phyloP scores from a whole-genome alignment of 1,139 yeast genomes.

The Suhomyces yuchorum region DNA sequence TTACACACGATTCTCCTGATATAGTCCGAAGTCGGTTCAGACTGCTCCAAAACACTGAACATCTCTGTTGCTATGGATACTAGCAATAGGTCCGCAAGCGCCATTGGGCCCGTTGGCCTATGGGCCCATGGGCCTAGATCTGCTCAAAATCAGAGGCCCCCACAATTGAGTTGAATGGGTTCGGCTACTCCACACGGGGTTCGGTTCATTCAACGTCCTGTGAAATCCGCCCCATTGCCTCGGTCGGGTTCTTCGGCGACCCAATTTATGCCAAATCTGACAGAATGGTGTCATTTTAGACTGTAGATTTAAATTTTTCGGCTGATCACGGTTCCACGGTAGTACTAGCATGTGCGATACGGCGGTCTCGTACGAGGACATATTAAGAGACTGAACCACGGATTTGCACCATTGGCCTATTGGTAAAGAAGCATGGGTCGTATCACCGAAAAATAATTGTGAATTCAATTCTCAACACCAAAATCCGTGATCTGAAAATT shows the following conservation, averaged over 20 bases:
- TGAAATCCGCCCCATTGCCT: neutral
- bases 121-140: too few relatives aligned
- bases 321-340: neutral
- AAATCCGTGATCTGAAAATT: neutral
- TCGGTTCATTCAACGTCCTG: neutral
- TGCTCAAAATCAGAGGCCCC: too few relatives aligned
- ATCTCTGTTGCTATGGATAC: too few relatives aligned
- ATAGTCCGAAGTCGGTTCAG: too few relatives aligned
- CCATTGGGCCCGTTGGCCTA: too few relatives aligned
- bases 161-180: too few relatives aligned
- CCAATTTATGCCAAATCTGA: neutral
- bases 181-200: too few relatives aligned
- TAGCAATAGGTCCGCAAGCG: too few relatives aligned
- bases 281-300: conserved; percentile 3
- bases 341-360: neutral
- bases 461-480: neutral
- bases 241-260: neutral
- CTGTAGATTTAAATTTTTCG: neutral
- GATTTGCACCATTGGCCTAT: neutral
- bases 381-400: neutral
- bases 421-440: neutral
- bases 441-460: neutral
- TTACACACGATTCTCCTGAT: too few relatives aligned
- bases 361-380: neutral
- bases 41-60: too few relatives aligned